phyloP scores from a whole-genome alignment of 176 grass and related monocot genomes.

The Rhynchospora breviuscula region DNA sequence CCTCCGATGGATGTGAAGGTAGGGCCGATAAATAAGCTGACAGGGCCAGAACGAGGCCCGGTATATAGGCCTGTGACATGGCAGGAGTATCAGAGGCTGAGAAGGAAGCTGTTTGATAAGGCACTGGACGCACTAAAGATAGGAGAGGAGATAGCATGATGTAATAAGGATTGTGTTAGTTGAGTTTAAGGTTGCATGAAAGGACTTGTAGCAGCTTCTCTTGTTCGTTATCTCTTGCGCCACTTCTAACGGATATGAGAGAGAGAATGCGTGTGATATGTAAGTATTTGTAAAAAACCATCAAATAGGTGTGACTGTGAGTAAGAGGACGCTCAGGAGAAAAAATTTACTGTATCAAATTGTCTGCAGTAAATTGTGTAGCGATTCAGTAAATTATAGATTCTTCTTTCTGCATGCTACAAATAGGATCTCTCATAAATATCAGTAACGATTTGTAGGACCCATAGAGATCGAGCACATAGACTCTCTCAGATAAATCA shows the following conservation, averaged over 20 bases:
- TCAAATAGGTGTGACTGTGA: background rate
- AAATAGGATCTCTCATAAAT: background rate
- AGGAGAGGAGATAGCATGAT: conserved; percentile 17
- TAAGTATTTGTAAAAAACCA: background rate
- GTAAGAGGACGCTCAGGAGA: background rate
- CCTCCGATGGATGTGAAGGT: conserved; percentile 42
- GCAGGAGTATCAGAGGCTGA: conserved; percentile 74
- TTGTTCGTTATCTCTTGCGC: conserved; percentile 21
- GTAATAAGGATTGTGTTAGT: conserved; percentile 8
- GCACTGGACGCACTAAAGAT: conserved; percentile 48
- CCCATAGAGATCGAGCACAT: background rate
- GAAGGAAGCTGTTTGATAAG: conserved; percentile 68
- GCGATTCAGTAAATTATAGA: background rate
- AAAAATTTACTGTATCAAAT: background rate
- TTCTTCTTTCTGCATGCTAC: background rate
- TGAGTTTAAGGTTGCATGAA: conserved; percentile 25
- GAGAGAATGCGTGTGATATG: background rate
- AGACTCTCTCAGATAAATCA: background rate
- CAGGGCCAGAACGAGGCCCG: conserved; percentile 20
- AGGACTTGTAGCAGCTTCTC: conserved; percentile 15
- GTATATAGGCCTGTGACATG: conserved; percentile 79
- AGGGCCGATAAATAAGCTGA: conserved; percentile 47
- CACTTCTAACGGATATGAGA: conserved; percentile 4
- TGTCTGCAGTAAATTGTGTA: background rate
- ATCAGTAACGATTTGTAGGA: background rate